Evolutionary conservation across 2,329 filamentous ascomycete genomes (phyloP), one percentile per base, ranked within the genome.

Genomic region (Cladobotryum mycophilum): DNA sequence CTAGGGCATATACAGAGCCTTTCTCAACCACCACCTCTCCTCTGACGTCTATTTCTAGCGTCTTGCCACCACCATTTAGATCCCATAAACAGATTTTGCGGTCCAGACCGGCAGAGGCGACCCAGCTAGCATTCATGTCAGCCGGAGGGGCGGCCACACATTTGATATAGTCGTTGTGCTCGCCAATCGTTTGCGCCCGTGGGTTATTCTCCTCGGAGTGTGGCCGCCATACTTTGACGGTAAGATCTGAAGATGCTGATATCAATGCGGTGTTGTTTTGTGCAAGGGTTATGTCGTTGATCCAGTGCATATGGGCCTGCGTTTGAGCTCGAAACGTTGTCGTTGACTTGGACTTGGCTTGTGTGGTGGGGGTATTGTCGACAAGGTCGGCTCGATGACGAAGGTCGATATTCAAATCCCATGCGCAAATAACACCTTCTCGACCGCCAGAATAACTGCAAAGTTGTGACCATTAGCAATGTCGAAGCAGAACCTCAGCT

Each of bases 141-240:
- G 65, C 62, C 59, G 74, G 64, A 8, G 92, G 89, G 7, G 88
- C 87, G 15, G 91, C 89, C 36, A 99, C 79, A 59, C 89, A 91
- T 71, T 97, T 99, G 64, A 96, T 91, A 65, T 97, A 99, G 74
- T 99, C 93, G 61, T 85, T 86, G 69, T 99, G 93, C 61, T 92
- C 84, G 56, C 93, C 93, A 63, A 99, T 92, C 40, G 88, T 89
- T 45, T 85, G 76, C 20, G 69, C 64, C 44, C 62, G 63, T 34
- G 64, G 54, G 53, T 82, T 80, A 50, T 81, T 74, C 43, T 81
- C 81, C 20, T 72, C 63, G 11, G 80, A 79, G 55, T 83, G 75
- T 6, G 92, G 92, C 50, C 91, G 82, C 93, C 91, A 96, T 61
- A 95, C 73, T 68, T 95, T 93, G 65, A 96, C 90, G 8, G 89